Percentiles rank a stretch among this genome's conserved stretches.
phyloP scores from a whole-genome alignment of 768 basidiomycete species.

The Pluteus cervinus region DNA sequence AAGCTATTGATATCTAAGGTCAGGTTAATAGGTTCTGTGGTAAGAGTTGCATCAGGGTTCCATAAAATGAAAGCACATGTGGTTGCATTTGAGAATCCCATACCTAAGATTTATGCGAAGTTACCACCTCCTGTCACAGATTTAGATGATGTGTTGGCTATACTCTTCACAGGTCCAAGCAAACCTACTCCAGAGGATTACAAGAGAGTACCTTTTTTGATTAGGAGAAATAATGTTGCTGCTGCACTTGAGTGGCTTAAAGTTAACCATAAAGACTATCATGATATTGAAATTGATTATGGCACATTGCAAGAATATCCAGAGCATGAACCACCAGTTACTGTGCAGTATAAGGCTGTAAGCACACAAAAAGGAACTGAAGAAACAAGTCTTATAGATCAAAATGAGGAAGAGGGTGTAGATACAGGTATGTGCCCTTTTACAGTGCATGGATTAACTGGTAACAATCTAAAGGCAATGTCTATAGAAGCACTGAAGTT shows the following conservation, averaged over 20 bases:
- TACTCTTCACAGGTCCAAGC: constrained; percentile 5
- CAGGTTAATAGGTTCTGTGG: no score
- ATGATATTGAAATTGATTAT: constrained; percentile 21
- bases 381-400: constrained; percentile 19
- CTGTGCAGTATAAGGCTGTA: constrained; percentile 16
- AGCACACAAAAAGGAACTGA: constrained; percentile 15
- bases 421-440: constrained; percentile 27
- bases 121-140: constrained; percentile 13
- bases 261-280: constrained; percentile 26
- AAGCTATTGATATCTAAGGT: not conserved
- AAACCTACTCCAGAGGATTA: constrained; percentile 11
- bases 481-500: constrained; percentile 9
- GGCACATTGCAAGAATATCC: constrained; percentile 18
- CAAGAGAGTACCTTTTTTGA: constrained; percentile 14
- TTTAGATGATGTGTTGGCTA: constrained; percentile 10
- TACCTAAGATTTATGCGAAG: constrained; percentile 14
- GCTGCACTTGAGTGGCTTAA: constrained; percentile 26
- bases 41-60: no score
- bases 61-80: constrained; percentile 19
- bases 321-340: constrained; percentile 14
- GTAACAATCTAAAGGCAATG: constrained; percentile 15
- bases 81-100: constrained; percentile 17
- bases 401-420: constrained; percentile 22
- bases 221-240: constrained; percentile 14
- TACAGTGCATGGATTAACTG: constrained; percentile 30